These are phyloP conservation scores for Arachis hypogaea DNA, from an alignment of 306 rosid species.

Conservation along the genomic window DNA sequence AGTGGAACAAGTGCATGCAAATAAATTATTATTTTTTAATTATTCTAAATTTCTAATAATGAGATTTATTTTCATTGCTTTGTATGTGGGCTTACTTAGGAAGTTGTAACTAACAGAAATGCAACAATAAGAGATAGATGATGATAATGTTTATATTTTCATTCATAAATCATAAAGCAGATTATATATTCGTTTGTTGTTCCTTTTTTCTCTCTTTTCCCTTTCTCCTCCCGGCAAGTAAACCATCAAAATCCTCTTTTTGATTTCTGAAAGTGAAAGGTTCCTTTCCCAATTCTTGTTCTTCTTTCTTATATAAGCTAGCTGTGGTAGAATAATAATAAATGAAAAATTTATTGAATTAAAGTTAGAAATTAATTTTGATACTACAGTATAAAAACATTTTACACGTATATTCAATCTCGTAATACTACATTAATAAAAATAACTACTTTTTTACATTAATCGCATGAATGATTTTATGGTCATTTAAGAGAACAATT, in stretches of 20 bases:
- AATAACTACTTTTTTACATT: too few species aligned
- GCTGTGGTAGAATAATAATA: too few species aligned
- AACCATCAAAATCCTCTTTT: constrained; percentile 34
- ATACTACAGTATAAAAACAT: too few species aligned
- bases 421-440: too few species aligned
- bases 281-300: constrained; percentile 23
- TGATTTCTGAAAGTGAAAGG: constrained; percentile 37
- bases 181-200: not conserved
- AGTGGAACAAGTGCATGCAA: constrained; percentile 33
- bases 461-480: too few species aligned
- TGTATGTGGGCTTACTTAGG: constrained; percentile 34
- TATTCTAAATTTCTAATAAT: too few species aligned
- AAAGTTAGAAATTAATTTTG: too few species aligned
- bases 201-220: constrained; percentile 27
- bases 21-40: not conserved
- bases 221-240: constrained; percentile 55
- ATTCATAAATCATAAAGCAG: constrained; percentile 31
- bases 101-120: constrained; percentile 37
- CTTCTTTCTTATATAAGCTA: not conserved
- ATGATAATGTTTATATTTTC: not conserved
- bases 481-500: too few species aligned
- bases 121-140: constrained; percentile 1
- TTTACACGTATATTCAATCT: too few species aligned
- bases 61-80: constrained; percentile 30
- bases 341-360: too few species aligned